phyloP scores from a whole-genome alignment of 495 filamentous ascomycete genomes.

The Tuber aestivum region DNA sequence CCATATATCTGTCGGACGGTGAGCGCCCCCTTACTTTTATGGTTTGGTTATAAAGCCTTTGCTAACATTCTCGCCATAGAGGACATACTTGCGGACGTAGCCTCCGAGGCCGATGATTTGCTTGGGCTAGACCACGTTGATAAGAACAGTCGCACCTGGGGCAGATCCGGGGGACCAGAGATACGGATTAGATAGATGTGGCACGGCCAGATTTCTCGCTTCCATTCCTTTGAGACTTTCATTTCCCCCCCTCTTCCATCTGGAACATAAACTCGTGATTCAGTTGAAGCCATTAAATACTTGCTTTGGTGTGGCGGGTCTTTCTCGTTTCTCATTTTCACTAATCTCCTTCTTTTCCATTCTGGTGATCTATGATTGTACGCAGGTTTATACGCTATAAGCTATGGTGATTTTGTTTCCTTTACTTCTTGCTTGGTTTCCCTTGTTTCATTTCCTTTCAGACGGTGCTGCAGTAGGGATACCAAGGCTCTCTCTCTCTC shows the following conservation, averaged over 20 bases:
- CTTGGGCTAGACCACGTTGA: slow-evolving; percentile 90
- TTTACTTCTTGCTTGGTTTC: background rate
- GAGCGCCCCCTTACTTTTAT: slow-evolving; percentile 41
- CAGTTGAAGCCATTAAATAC: slow-evolving; percentile 3
- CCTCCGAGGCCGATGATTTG: slow-evolving; percentile 62
- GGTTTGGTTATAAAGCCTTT: background rate
- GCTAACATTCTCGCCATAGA: slow-evolving; percentile 51
- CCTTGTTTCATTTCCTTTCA: background rate
- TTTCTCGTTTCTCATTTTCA: background rate
- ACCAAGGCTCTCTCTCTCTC: background rate
- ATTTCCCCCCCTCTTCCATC: slow-evolving; percentile 6
- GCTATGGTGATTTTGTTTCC: background rate
- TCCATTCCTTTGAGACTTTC: slow-evolving; percentile 9
- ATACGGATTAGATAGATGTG: slow-evolving; percentile 41
- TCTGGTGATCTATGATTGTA: background rate
- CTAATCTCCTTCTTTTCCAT: background rate
- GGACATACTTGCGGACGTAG: slow-evolving; percentile 72
- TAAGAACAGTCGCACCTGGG: slow-evolving; percentile 47
- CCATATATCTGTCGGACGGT: slow-evolving; percentile 85
- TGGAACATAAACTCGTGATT: slow-evolving; percentile 13
- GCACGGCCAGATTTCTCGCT: background rate
- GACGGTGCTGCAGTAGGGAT: background rate
- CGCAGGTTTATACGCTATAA: slow-evolving; percentile 1
- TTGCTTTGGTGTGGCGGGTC: background rate
- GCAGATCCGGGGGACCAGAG: slow-evolving; percentile 33